Percentiles rank a stretch among this genome's conserved stretches.
phyloP scores from a whole-genome alignment of 2,329 filamentous ascomycete species.

The Hypoxylon rubiginosum region DNA sequence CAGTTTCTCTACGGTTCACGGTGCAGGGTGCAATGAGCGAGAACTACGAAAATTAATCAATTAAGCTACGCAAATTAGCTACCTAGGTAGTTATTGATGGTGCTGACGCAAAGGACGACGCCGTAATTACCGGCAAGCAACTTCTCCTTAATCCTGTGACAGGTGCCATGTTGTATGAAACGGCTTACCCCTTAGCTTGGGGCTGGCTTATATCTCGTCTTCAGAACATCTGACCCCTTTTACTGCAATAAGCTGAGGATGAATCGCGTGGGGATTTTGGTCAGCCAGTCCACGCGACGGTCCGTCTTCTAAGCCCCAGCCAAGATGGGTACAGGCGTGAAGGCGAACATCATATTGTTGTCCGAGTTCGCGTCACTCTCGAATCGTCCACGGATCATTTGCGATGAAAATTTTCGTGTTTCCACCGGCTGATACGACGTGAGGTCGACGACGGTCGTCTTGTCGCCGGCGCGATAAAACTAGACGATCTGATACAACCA shows the following conservation, averaged over 20 bases:
- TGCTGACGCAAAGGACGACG: too few species aligned
- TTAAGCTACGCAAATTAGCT: too few species aligned
- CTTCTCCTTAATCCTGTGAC: too few species aligned
- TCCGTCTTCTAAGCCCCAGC: background rate
- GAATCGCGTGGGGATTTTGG: background rate
- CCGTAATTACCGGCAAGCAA: too few species aligned
- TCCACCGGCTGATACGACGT: background rate
- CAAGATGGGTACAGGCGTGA: background rate
- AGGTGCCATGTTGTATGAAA: too few species aligned
- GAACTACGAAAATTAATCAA: too few species aligned
- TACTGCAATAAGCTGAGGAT: background rate
- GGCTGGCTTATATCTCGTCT: background rate
- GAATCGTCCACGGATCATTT: background rate
- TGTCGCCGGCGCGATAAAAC: background rate
- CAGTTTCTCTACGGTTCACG: too few species aligned
- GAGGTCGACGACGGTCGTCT: background rate
- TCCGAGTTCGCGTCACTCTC: background rate
- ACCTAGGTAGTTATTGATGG: too few species aligned
- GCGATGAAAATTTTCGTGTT: background rate
- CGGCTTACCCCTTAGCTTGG: too few species aligned
- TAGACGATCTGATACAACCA: background rate
- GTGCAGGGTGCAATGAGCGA: too few species aligned
- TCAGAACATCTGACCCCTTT: background rate
- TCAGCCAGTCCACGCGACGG: background rate
- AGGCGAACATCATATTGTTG: background rate